Percentiles rank a stretch among this genome's conserved stretches.
These are phyloP conservation scores for Jatropha podagrica DNA, from an alignment of 441 rosid species.

Conservation along the genomic window DNA sequence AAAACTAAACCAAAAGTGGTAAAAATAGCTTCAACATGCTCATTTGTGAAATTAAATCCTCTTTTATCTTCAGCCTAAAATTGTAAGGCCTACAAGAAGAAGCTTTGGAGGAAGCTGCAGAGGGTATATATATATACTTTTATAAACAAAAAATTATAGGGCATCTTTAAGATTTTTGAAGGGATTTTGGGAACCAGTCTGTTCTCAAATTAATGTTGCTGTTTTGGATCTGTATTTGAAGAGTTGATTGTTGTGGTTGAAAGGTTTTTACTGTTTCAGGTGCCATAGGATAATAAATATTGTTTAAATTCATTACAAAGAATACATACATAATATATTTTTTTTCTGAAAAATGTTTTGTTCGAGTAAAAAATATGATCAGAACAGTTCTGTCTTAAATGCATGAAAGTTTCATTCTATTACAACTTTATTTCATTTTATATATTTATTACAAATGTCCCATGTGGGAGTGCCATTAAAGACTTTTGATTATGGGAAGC, in stretches of 20 bases:
- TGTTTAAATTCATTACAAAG: neutral
- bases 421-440: too few species aligned
- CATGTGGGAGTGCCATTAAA: too few species aligned
- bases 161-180: neutral
- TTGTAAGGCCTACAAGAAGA: neutral
- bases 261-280: neutral
- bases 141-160: too few species aligned
- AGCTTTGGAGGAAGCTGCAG: neutral
- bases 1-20: neutral
- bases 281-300: neutral
- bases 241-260: neutral
- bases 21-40: neutral
- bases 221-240: neutral
- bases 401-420: too few species aligned
- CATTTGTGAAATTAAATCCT: neutral
- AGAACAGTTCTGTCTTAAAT: too few species aligned
- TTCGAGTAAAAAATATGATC: too few species aligned
- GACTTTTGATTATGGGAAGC: too few species aligned
- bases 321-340: neutral
- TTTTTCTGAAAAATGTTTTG: too few species aligned
- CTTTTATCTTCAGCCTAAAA: neutral
- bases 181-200: neutral
- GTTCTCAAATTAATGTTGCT: neutral
- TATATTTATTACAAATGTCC: too few species aligned
- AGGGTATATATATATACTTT: neutral